These are phyloP conservation scores for Suillus lakei DNA, from an alignment of 768 basidiomycete genomes.

Conservation along the genomic window DNA sequence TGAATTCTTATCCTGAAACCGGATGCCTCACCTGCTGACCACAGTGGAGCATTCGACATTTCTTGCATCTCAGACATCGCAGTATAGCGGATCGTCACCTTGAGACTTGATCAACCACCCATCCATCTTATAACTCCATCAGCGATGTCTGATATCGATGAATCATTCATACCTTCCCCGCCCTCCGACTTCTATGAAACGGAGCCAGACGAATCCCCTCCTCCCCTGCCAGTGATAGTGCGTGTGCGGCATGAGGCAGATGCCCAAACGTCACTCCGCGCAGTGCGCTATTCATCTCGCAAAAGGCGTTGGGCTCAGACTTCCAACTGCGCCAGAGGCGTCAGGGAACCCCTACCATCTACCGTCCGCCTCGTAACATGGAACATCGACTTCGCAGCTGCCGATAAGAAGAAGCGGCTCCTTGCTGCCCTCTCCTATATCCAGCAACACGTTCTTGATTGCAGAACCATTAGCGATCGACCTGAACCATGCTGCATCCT, in stretches of 20 bases:
- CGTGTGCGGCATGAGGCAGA: conserved; percentile 21
- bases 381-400: conserved; percentile 64
- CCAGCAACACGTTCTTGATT: conserved; percentile 54
- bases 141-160: conserved; percentile 35
- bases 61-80: neutral
- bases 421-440: conserved; percentile 56
- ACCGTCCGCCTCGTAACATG: conserved; percentile 66
- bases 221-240: conserved; percentile 8
- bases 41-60: neutral
- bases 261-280: conserved; percentile 32
- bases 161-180: conserved; percentile 34
- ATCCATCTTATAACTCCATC: conserved; percentile 7
- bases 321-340: conserved; percentile 38
- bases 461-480: conserved; percentile 43
- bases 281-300: conserved; percentile 37
- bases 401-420: conserved; percentile 48
- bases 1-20: neutral
- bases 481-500: conserved; percentile 67
- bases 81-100: neutral
- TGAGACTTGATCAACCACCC: neutral
- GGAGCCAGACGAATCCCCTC: conserved; percentile 32
- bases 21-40: conserved; percentile 3
- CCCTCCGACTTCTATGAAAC: conserved; percentile 26
- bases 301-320: conserved; percentile 38
- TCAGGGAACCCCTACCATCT: conserved; percentile 43